phyloP scores from a whole-genome alignment of 257 asterid species.

The Solanum appendiculatum region DNA sequence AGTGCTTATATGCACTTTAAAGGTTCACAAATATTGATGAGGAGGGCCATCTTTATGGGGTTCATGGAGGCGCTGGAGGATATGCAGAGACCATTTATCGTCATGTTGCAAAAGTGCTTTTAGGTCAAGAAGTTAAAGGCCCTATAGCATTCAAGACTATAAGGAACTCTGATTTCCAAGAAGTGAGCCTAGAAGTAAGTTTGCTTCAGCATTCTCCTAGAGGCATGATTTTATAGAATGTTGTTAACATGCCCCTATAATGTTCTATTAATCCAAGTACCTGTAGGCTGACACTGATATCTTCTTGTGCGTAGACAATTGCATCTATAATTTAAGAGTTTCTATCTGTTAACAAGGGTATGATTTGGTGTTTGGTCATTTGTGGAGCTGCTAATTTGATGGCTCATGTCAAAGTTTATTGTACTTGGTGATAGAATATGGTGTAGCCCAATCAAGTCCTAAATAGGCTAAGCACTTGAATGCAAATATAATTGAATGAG shows the following conservation, averaged over 20 bases:
- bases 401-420: neutral
- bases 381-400: neutral
- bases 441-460: neutral
- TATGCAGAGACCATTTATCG: slow-evolving; percentile 84
- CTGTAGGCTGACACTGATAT: neutral
- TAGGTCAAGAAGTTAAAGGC: slow-evolving; percentile 55
- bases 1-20: slow-evolving; percentile 5
- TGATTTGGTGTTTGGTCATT: neutral
- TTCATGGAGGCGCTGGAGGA: slow-evolving; percentile 92
- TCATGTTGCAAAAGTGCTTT: slow-evolving; percentile 60
- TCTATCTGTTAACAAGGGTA: neutral
- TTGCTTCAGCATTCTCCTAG: neutral
- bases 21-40: slow-evolving; percentile 76
- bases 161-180: slow-evolving; percentile 86
- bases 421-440: neutral
- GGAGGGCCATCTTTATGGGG: slow-evolving; percentile 62
- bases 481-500: neutral
- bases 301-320: neutral
- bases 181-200: slow-evolving; percentile 81
- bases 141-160: slow-evolving; percentile 65
- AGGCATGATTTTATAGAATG: neutral
- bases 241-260: neutral
- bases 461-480: neutral
- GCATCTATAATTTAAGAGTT: neutral
- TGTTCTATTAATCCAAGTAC: neutral